phyloP scores from a whole-genome alignment of 2,329 filamentous ascomycete genomes.

The Hirsutella thompsonii region DNA sequence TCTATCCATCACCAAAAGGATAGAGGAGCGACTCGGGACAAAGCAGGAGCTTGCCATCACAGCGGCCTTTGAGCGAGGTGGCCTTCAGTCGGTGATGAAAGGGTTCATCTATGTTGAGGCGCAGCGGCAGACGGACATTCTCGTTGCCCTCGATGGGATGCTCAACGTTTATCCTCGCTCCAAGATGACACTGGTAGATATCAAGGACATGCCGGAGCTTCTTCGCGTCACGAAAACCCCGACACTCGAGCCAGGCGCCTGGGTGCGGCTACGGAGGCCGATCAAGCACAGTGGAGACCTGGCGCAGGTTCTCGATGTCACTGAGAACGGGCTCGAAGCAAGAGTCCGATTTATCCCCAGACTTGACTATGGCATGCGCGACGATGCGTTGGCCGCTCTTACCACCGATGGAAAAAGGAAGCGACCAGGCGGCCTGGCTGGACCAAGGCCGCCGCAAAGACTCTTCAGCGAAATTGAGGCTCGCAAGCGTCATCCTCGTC shows the following conservation, averaged over 20 bases:
- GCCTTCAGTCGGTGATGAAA: slow-evolving; percentile 67
- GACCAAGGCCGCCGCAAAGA: slow-evolving; percentile 69
- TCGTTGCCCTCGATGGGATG: slow-evolving; percentile 70
- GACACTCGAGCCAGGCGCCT: slow-evolving; percentile 73
- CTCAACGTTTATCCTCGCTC: slow-evolving; percentile 81
- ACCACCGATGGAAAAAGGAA: slow-evolving; percentile 65
- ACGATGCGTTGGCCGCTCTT: slow-evolving; percentile 44
- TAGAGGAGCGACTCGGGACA: slow-evolving; percentile 66
- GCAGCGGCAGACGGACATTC: slow-evolving; percentile 71
- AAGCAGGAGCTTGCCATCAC: slow-evolving; percentile 76
- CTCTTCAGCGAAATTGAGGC: slow-evolving; percentile 91
- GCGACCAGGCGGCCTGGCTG: slow-evolving; percentile 43
- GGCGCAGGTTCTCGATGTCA: slow-evolving; percentile 83
- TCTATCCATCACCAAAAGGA: slow-evolving; percentile 74
- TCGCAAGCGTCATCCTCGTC: slow-evolving; percentile 66
- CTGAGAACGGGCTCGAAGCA: slow-evolving; percentile 82
- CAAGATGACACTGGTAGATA: slow-evolving; percentile 78
- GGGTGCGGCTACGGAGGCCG: slow-evolving; percentile 74
- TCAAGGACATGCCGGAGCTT: slow-evolving; percentile 97
- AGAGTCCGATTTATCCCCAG: slow-evolving; percentile 79
- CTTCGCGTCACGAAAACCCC: slow-evolving; percentile 80
- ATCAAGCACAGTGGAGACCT: slow-evolving; percentile 79
- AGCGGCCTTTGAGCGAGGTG: slow-evolving; percentile 81
- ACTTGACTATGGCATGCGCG: slow-evolving; percentile 80
- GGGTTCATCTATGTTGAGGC: slow-evolving; percentile 95